phyloP scores from a whole-genome alignment of 768 basidiomycete species.

The Guyanaporus albipodus region DNA sequence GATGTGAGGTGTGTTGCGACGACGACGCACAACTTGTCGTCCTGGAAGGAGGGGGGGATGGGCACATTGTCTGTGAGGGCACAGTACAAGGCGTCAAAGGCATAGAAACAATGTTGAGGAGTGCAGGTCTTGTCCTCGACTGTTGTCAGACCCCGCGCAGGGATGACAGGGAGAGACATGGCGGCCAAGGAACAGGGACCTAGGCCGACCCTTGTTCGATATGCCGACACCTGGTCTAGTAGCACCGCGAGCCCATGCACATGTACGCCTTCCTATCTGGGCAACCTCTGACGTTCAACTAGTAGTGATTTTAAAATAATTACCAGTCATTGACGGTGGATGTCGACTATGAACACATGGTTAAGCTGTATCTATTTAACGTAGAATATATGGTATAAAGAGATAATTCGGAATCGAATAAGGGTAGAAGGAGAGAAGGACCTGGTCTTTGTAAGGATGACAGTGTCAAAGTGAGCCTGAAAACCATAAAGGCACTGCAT shows the following conservation, averaged over 20 bases:
- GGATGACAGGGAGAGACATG: slow-evolving; percentile 59
- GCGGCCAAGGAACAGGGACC: slow-evolving; percentile 23
- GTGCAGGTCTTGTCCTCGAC: slow-evolving; percentile 51
- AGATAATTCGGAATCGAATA: slow-evolving; percentile 37
- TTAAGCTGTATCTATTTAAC: slow-evolving; percentile 35
- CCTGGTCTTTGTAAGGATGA: slow-evolving; percentile 11
- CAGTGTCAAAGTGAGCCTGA: slow-evolving; percentile 24
- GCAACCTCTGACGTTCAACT: slow-evolving; percentile 9
- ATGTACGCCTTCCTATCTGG: slow-evolving; percentile 28
- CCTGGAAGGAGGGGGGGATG: slow-evolving; percentile 57
- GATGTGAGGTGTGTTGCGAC: slow-evolving; percentile 18
- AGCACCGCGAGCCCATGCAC: too few relatives aligned
- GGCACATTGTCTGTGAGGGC: slow-evolving; percentile 54
- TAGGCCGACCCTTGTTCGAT: not conserved
- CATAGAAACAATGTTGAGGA: slow-evolving; percentile 74
- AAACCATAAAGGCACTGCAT: slow-evolving; percentile 25
- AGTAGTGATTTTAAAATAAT: too few relatives aligned
- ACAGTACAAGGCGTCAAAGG: slow-evolving; percentile 79
- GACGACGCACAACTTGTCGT: slow-evolving; percentile 72
- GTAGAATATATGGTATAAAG: slow-evolving; percentile 39
- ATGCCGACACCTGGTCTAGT: too few relatives aligned
- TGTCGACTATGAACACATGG: slow-evolving; percentile 34
- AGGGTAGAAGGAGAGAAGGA: slow-evolving; percentile 20
- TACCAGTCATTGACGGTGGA: slow-evolving; percentile 7
- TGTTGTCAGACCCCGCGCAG: slow-evolving; percentile 37